Base-by-base conservation (phyloP, 331 rosid genomes). In the Cydonia oblonga region DNA sequence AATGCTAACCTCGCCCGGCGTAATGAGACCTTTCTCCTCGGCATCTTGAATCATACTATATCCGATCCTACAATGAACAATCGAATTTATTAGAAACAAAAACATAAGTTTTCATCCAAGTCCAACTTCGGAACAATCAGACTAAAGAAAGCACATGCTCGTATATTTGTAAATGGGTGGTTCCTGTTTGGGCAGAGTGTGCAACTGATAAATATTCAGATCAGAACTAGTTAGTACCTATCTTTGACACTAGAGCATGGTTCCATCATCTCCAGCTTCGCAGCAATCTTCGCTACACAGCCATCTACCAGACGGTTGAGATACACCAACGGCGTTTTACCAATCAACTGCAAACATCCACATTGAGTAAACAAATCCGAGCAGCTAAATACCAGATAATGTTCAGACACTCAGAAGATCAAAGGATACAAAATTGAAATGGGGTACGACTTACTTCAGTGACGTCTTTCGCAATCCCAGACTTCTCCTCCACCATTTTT, bases 191-290 rank as follows among this genome's bases (percentile, higher is more conserved):
- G 35, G 51, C 68, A 11, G 9, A 19, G 26, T n/a, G 49, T 64
- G 28, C 51, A 64, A n/a, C 49, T 9, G 46, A 64, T 64, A 64
- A 38, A 56, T 56, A 75, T 66, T 69, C 63, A 20, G 52, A 75
- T 56, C 62, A 49, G 23, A 74, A 70, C 59, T 32, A 63, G 42
- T 26, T n/a, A 38, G 22, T 74, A 90, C 98, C 98, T 90, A 72
- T 92, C 98, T 74, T 92, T 92, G 85, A 92, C 96, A 35, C 96
- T 92, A 38, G 98, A 92, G 86, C 96, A 92, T 62, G 98, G 98
- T 53, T 92, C 98, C 98, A 90, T 81, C 96, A 87, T 84, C 88
- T 92, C 98, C 66, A 92, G 82, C 86, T 90, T 92, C 3, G 98
- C 98, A 52, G 98, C 98, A 80, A 92, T 70, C 61, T 63, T 75